These are phyloP conservation scores for Anthostomella pinea DNA, from an alignment of 2,329 filamentous ascomycete genomes.

Conservation along the genomic window DNA sequence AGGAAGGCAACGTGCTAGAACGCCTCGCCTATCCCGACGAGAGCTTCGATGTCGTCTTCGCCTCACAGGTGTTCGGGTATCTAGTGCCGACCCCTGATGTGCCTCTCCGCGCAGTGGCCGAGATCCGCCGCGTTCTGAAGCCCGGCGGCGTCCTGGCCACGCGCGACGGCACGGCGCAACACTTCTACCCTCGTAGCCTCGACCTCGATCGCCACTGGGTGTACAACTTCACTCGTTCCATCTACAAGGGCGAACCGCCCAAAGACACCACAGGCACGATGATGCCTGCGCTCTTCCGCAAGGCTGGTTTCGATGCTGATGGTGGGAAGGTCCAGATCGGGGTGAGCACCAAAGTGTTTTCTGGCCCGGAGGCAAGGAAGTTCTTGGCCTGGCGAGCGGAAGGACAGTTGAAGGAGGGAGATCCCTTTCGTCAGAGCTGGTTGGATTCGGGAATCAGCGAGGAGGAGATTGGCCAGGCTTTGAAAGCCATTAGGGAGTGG, in stretches of 20 bases:
- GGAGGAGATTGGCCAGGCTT: constrained; percentile 34
- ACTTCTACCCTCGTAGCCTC: constrained; percentile 31
- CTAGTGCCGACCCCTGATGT: constrained; percentile 32
- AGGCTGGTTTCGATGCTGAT: constrained; percentile 30
- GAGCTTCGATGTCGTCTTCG: constrained; percentile 42
- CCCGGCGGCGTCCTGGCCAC: constrained; percentile 40
- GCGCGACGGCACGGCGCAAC: constrained; percentile 28
- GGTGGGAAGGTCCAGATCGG: constrained; percentile 27
- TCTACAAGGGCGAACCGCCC: constrained; percentile 17
- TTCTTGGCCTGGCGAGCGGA: constrained; percentile 27
- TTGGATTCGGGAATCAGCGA: constrained; percentile 33
- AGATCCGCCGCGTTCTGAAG: constrained; percentile 43
- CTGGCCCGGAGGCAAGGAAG: constrained; percentile 25
- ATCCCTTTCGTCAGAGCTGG: constrained; percentile 35
- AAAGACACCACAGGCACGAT: constrained; percentile 18
- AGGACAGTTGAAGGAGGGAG: constrained; percentile 27
- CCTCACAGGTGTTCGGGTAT: constrained; percentile 43
- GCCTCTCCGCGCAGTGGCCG: constrained; percentile 31
- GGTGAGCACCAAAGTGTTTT: constrained; percentile 27
- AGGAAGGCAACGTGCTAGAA: constrained; percentile 33
- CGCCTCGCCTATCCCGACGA: constrained; percentile 38
- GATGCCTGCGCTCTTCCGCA: constrained; percentile 32
- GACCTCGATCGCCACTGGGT: constrained; percentile 31
- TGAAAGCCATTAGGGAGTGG: constrained; percentile 31
- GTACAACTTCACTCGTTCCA: constrained; percentile 21